phyloP scores from a whole-genome alignment of 2,329 filamentous ascomycete species.

The Diaporthe caulivora region DNA sequence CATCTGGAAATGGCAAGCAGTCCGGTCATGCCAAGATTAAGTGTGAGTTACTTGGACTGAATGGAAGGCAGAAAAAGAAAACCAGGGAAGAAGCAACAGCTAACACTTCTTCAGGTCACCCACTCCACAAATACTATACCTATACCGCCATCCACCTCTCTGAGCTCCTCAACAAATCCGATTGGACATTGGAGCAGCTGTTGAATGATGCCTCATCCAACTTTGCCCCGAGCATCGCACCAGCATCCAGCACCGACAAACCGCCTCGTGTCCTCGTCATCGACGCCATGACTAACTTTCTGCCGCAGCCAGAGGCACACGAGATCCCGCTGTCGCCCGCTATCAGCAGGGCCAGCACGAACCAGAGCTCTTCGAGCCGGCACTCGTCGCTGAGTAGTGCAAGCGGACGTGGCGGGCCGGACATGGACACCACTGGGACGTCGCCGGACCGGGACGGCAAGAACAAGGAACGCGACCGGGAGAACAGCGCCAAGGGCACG shows the following conservation, averaged over 20 bases:
- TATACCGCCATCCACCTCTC: slow-evolving; percentile 71
- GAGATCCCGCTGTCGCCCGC: slow-evolving; percentile 64
- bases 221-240: slow-evolving; percentile 50
- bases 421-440: not conserved
- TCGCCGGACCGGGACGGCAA: slow-evolving; percentile 45
- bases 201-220: slow-evolving; percentile 52
- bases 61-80: no score
- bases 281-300: slow-evolving; percentile 71
- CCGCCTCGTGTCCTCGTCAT: slow-evolving; percentile 67
- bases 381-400: slow-evolving; percentile 37
- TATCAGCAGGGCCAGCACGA: slow-evolving; percentile 50
- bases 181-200: slow-evolving; percentile 61
- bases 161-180: slow-evolving; percentile 63
- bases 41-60: slow-evolving; percentile 50
- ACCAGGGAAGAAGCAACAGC: not conserved
- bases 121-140: slow-evolving; percentile 72
- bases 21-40: slow-evolving; percentile 62
- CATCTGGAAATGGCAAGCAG: slow-evolving; percentile 53
- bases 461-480: slow-evolving; percentile 49
- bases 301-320: slow-evolving; percentile 55
- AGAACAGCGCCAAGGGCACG: slow-evolving; percentile 42
- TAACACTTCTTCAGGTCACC: slow-evolving; percentile 62
- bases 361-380: slow-evolving; percentile 37
- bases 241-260: slow-evolving; percentile 45
- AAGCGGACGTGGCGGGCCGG: slow-evolving; percentile 25